phyloP scores from a whole-genome alignment of 495 filamentous ascomycete genomes.

The Margaritispora aquatica region DNA sequence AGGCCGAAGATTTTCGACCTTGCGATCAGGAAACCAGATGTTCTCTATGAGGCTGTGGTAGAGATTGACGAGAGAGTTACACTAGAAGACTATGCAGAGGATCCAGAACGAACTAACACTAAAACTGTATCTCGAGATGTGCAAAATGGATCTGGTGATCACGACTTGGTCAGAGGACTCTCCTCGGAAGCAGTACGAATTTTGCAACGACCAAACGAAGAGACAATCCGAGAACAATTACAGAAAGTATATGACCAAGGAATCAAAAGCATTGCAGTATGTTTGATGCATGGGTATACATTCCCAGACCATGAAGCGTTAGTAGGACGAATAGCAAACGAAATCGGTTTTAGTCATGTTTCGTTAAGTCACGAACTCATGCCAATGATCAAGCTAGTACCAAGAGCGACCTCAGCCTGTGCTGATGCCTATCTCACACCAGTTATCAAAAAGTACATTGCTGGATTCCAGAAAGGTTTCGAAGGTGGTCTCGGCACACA shows the following conservation, averaged over 20 bases:
- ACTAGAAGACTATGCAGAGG: conserved; percentile 81
- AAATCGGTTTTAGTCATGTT: conserved; percentile 73
- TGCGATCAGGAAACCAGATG: conserved; percentile 71
- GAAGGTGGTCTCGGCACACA: conserved; percentile 60
- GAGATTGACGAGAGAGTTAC: conserved; percentile 84
- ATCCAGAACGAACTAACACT: conserved; percentile 54
- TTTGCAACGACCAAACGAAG: conserved; percentile 50
- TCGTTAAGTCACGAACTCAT: conserved; percentile 70
- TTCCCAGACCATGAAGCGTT: conserved; percentile 69
- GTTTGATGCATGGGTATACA: conserved; percentile 76
- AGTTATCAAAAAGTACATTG: conserved; percentile 91
- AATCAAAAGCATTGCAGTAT: conserved; percentile 67
- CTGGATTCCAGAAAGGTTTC: conserved; percentile 76
- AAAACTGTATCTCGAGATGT: conserved; percentile 34
- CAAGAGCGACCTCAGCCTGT: conserved; percentile 84
- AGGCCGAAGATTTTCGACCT: conserved; percentile 81
- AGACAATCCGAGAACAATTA: conserved; percentile 45
- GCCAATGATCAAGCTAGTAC: conserved; percentile 91
- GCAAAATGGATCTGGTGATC: not conserved
- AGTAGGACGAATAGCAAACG: conserved; percentile 58
- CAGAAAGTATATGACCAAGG: conserved; percentile 55
- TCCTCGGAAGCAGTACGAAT: conserved; percentile 68
- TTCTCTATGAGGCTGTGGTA: conserved; percentile 68
- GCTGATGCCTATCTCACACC: conserved; percentile 96
- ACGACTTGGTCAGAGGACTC: conserved; percentile 56